Evolutionary conservation across 805 yeast genomes (phyloP), one percentile per base, ranked within the genome.

Genomic region (Pichia sporocuriosa): DNA sequence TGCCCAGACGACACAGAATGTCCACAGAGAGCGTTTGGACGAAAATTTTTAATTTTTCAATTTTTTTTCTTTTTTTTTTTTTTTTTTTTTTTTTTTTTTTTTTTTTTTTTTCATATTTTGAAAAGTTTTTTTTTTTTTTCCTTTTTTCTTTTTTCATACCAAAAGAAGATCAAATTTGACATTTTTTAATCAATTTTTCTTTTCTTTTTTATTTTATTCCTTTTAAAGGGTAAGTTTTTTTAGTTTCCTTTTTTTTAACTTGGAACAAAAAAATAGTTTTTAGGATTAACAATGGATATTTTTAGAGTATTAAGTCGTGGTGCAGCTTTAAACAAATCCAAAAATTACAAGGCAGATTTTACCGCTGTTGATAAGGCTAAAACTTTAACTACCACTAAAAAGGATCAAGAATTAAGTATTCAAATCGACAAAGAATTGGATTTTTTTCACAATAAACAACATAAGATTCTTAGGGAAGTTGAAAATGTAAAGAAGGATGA

Each of bases 281-380:
- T 23, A 23, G 26, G 7, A 23, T 7, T 23, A 23, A 23, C 26
- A 26, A 88, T 88, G 96, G 98, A 90, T 66, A 82, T 90, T 46
- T 93, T 90, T 61, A 71, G 85, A 54, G 79, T 93, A 3, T 71
- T 90, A 28, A 70, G 88, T 0, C 69, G 97, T 56, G 97, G 97
- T 19, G 95, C 97, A 0, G 72, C 79, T 11, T 66, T 90, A 39
- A 80, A 79, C 57, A 77, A 79, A 58, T 65, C 73, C 20, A 77
- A 72, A 45, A 64, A 61, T 24, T 66, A 61, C 2, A 52, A 68
- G 9, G 58, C 72, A 0, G 77, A 72, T 48, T 71, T 63, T 43
- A 51, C 73, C 8, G 52, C 60, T 29, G 66, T 61, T 3, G 46
- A 50, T 4, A 50, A 42, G 36, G 50, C 43, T 12, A 56, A 56